These are phyloP conservation scores for Mycosarcoma mackinlayi DNA, from an alignment of 1,284 basidiomycete genomes.

Conservation along the genomic window DNA sequence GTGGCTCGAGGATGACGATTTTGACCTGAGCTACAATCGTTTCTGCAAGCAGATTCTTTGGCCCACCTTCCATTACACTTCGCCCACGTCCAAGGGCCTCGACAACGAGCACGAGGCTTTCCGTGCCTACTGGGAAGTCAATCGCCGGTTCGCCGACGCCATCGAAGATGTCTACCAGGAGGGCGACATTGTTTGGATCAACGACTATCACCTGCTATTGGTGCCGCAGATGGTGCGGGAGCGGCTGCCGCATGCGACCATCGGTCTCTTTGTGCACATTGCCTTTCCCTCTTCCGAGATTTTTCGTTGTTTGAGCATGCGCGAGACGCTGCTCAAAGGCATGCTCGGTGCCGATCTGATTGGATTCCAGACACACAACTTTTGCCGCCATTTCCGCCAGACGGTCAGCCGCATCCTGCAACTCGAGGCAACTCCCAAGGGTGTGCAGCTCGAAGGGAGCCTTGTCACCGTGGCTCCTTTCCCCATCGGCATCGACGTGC, in stretches of 20 bases:
- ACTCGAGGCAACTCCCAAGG: conserved; percentile 83
- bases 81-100: conserved; percentile 84
- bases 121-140: conserved; percentile 82
- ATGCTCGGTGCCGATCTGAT: conserved; percentile 79
- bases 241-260: conserved; percentile 75
- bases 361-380: conserved; percentile 85
- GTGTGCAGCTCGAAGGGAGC: conserved; percentile 73
- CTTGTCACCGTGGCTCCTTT: conserved; percentile 88
- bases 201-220: conserved; percentile 80
- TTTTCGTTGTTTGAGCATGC: conserved; percentile 79
- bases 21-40: conserved; percentile 82
- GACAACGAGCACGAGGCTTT: conserved; percentile 79
- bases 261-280: conserved; percentile 89
- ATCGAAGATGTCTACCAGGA: conserved; percentile 80
- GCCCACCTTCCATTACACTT: conserved; percentile 86
- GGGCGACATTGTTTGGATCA: conserved; percentile 78
- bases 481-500: conserved; percentile 88
- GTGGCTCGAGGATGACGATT: conserved; percentile 76
- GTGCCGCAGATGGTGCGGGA: conserved; percentile 80
- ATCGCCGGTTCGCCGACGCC: conserved; percentile 82
- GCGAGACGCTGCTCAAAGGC: conserved; percentile 75
- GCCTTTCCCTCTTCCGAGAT: conserved; percentile 89
- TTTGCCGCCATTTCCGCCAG: conserved; percentile 71
- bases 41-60: conserved; percentile 91
- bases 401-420: conserved; percentile 83